These are phyloP conservation scores for Bruguiera gymnorhiza DNA, from an alignment of 345 rosid genomes.

Conservation along the genomic window DNA sequence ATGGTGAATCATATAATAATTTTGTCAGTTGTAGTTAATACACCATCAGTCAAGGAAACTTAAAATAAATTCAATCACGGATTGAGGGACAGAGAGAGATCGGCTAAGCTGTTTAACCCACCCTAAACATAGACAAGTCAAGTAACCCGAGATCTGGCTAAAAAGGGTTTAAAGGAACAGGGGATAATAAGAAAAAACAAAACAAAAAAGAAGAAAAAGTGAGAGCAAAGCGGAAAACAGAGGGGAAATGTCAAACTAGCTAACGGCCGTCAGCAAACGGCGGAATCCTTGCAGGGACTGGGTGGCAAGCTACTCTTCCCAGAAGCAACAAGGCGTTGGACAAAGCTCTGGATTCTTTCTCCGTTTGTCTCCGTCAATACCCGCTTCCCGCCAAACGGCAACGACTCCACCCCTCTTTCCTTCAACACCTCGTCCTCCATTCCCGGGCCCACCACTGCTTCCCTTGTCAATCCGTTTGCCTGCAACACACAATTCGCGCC, in stretches of 20 bases:
- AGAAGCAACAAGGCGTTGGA: conserved; percentile 71
- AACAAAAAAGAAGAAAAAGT: not conserved
- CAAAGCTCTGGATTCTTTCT: conserved; percentile 67
- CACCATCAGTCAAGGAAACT: conserved; percentile 2
- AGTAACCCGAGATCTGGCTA: not conserved
- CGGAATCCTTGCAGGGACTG: conserved; percentile 78
- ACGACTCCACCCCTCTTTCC: conserved; percentile 78
- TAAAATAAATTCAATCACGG: not conserved
- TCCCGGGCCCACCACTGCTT: conserved; percentile 37
- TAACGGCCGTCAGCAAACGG: conserved; percentile 67
- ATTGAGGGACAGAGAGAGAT: not conserved
- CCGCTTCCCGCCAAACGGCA: conserved; percentile 91
- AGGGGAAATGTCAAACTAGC: not conserved
- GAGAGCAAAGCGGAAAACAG: not conserved
- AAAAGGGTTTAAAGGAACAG: too few species aligned
- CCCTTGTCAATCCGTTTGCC: conserved; percentile 56
- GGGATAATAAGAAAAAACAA: not conserved
- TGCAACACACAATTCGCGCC: conserved; percentile 31
- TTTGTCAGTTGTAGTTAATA: not conserved
- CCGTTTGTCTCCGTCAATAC: conserved; percentile 82
- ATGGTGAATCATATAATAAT: not conserved
- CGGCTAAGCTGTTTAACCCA: not conserved
- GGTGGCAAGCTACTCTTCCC: conserved; percentile 78
- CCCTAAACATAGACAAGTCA: not conserved
- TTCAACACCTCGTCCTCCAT: conserved; percentile 54